Evolutionary conservation across 805 yeast genomes (phyloP).

Genomic region (Ogataea sp.): DNA sequence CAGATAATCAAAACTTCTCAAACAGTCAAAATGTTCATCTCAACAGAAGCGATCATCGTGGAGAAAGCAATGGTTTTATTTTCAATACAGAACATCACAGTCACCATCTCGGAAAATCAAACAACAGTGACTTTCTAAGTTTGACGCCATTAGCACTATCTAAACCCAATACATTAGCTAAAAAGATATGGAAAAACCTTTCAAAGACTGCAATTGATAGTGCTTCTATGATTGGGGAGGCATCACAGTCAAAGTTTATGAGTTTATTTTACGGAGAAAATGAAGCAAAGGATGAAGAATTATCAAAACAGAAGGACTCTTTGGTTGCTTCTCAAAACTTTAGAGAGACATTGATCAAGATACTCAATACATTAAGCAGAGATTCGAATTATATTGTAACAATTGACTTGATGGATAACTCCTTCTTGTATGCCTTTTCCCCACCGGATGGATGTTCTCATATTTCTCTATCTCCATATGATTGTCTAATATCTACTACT

Average conservation of each 20-base stretch:
- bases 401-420: constrained; percentile 36
- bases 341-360: constrained; percentile 17
- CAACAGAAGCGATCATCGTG: too few relatives aligned
- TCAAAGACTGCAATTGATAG: constrained; percentile 44
- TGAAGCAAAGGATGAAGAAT: background rate
- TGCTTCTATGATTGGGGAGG: constrained; percentile 8
- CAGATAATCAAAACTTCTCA: background rate
- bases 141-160: constrained; percentile 41
- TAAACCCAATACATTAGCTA: constrained; percentile 36
- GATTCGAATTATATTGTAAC: constrained; percentile 31
- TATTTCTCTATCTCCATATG: constrained; percentile 55
- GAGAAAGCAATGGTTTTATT: too few relatives aligned
- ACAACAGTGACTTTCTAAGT: constrained; percentile 7
- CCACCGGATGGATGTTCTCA: constrained; percentile 58
- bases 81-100: too few relatives aligned
- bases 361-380: constrained; percentile 20
- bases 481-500: constrained; percentile 45
- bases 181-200: constrained; percentile 38
- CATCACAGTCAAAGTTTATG: constrained; percentile 34
- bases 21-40: background rate
- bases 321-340: constrained; percentile 12
- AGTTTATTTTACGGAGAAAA: constrained; percentile 22
- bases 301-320: constrained; percentile 2
- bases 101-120: too few relatives aligned
- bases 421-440: constrained; percentile 34